Percentiles rank a stretch among this genome's conserved stretches.
These are phyloP conservation scores for Aspergillus sp. DNA, from an alignment of 2,329 filamentous ascomycete species.

Conservation along the genomic window DNA sequence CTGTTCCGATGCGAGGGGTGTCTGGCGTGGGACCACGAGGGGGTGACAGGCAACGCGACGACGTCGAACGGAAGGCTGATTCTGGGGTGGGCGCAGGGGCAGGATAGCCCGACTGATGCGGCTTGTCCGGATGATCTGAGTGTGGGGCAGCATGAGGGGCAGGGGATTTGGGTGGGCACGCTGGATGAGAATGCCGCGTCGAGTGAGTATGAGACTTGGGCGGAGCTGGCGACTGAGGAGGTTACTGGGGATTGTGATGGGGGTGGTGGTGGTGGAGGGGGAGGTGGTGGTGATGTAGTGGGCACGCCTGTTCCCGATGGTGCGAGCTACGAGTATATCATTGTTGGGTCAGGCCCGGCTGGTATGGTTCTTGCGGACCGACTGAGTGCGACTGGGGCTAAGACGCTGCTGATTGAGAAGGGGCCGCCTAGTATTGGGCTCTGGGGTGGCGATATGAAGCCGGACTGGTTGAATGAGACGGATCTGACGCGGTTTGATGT, in stretches of 20 bases:
- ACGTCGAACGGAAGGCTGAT: slow-evolving; percentile 49
- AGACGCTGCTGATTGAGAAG: slow-evolving; percentile 63
- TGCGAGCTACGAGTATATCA: slow-evolving; percentile 41
- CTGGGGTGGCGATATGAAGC: slow-evolving; percentile 61
- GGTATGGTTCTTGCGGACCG: slow-evolving; percentile 59
- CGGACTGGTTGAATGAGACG: slow-evolving; percentile 58
- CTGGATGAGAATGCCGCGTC: slow-evolving; percentile 46
- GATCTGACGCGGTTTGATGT: slow-evolving; percentile 46
- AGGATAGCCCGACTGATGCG: slow-evolving; percentile 40
- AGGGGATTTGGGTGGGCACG: slow-evolving; percentile 54
- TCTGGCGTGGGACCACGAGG: slow-evolving; percentile 54
- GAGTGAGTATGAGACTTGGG: slow-evolving; percentile 33
- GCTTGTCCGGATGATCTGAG: slow-evolving; percentile 48
- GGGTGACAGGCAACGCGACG: slow-evolving; percentile 43
- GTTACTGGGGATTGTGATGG: slow-evolving; percentile 15
- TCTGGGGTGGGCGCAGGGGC: slow-evolving; percentile 58
- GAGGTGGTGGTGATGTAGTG: background rate
- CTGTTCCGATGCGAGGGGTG: slow-evolving; percentile 66
- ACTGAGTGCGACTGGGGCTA: slow-evolving; percentile 64
- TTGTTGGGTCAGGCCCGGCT: slow-evolving; percentile 48
- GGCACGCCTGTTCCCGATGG: slow-evolving; percentile 13
- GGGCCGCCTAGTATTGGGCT: slow-evolving; percentile 63
- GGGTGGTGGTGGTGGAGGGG: background rate
- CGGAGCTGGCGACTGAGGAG: slow-evolving; percentile 24
- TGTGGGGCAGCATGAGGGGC: slow-evolving; percentile 55